These are phyloP conservation scores for Condylostoma magnum DNA, from an alignment of 169 alveolate genomes.

Conservation along the genomic window DNA sequence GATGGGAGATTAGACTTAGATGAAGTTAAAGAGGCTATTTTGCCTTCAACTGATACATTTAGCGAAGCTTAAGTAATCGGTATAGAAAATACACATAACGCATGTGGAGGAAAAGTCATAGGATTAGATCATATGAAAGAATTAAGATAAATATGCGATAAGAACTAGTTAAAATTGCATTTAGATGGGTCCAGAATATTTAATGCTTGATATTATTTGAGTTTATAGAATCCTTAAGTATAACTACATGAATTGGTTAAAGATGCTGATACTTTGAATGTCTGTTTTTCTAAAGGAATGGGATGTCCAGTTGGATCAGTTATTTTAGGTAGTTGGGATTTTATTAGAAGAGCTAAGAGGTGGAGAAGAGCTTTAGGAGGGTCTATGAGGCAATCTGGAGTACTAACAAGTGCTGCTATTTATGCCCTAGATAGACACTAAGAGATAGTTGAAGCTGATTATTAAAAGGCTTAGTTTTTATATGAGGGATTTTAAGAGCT, in stretches of 20 bases:
- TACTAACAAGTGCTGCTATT: conserved; percentile 33
- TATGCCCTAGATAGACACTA: conserved; percentile 30
- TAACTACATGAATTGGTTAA: not conserved
- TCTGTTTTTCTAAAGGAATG: conserved; percentile 61
- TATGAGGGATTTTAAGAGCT: not conserved
- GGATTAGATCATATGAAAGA: conserved; percentile 2
- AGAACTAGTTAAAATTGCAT: conserved; percentile 31
- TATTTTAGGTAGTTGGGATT: conserved; percentile 42
- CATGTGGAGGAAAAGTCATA: conserved; percentile 43
- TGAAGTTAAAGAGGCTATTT: conserved; percentile 14
- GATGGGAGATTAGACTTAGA: conserved; percentile 50
- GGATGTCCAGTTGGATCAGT: conserved; percentile 65
- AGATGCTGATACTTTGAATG: conserved; percentile 38
- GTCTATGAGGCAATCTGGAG: conserved; percentile 46
- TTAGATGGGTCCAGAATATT: conserved; percentile 63
- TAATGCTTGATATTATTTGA: conserved; percentile 46
- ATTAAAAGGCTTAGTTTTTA: conserved; percentile 25
- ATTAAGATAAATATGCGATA: conserved; percentile 20
- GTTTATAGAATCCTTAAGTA: conserved; percentile 4
- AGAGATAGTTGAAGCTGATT: conserved; percentile 30
- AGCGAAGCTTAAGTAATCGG: conserved; percentile 31
- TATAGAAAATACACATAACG: conserved; percentile 61
- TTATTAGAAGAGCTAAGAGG: conserved; percentile 31
- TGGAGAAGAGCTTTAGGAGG: conserved; percentile 56
- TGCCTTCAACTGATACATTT: conserved; percentile 19